phyloP scores from a whole-genome alignment of 345 rosid species.

The Rhizophora apiculata region DNA sequence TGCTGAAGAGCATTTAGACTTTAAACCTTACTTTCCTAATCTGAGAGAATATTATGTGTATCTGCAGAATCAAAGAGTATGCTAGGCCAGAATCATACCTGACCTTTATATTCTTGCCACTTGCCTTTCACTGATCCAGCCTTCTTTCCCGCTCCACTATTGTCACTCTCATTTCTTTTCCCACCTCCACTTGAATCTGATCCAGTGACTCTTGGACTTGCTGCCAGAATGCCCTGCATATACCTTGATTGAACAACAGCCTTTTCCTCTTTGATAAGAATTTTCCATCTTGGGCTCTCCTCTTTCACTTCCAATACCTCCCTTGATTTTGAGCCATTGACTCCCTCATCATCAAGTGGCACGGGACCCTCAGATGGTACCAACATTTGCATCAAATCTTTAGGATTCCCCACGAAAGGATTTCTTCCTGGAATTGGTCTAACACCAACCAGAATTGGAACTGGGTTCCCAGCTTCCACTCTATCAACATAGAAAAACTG shows the following conservation, averaged over 20 bases:
- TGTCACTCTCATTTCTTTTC: constrained; percentile 40
- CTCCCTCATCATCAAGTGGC: constrained; percentile 25
- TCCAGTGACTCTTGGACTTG: constrained; percentile 37
- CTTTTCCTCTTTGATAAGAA: constrained; percentile 86
- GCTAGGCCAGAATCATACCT: constrained; percentile 43
- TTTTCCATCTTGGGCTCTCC: constrained; percentile 48
- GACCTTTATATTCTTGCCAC: constrained; percentile 51
- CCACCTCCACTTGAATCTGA: constrained; percentile 37
- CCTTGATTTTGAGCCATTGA: constrained; percentile 30
- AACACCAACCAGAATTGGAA: constrained; percentile 72
- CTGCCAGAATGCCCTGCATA: constrained; percentile 59
- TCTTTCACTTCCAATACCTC: constrained; percentile 36
- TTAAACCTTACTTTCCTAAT: too few species aligned
- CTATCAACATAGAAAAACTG: constrained; percentile 87
- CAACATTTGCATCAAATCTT: constrained; percentile 88
- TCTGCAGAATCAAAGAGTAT: too few species aligned
- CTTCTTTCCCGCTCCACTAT: constrained; percentile 37
- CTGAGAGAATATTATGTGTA: background rate
- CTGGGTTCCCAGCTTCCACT: constrained; percentile 66
- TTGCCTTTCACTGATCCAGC: constrained; percentile 38
- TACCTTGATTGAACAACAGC: constrained; percentile 74
- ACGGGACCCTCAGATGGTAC: constrained; percentile 53
- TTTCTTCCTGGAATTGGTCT: constrained; percentile 82
- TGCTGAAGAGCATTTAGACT: too few species aligned
- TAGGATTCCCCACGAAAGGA: constrained; percentile 79